Percentiles rank a stretch among this genome's conserved stretches.
Evolutionary conservation across 805 yeast species (phyloP).

Genomic region (Wickerhamiella vanderwaltii): DNA sequence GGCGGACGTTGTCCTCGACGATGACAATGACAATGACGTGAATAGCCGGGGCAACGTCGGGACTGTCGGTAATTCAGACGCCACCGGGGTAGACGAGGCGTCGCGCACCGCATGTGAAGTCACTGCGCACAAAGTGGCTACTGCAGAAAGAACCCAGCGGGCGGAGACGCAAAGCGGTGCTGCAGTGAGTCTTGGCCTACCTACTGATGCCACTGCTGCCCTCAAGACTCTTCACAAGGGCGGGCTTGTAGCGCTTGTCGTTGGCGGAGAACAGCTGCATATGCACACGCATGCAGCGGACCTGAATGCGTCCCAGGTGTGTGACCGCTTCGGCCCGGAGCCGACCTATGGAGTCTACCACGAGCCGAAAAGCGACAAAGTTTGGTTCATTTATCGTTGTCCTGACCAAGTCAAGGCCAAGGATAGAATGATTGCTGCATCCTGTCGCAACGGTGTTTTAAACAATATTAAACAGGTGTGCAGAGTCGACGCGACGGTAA

Average conservation of each 20-base stretch:
- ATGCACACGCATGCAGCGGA: constrained; percentile 10
- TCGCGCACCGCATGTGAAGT: background rate
- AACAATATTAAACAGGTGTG: constrained; percentile 18
- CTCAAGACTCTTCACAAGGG: background rate
- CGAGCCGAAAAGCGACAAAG: constrained; percentile 21
- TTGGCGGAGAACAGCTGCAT: constrained; percentile 11
- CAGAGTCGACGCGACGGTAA: constrained; percentile 18
- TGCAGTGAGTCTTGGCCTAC: background rate
- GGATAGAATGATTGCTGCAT: constrained; percentile 87
- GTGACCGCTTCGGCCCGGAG: constrained; percentile 9
- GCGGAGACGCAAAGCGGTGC: constrained; percentile 9
- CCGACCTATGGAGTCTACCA: constrained; percentile 18
- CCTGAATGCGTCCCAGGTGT: background rate
- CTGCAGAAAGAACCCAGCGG: background rate
- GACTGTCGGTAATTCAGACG: background rate
- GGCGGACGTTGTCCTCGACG: background rate
- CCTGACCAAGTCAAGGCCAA: constrained; percentile 84
- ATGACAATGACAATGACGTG: background rate
- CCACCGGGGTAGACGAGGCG: constrained; percentile 3
- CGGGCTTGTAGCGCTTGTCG: constrained; percentile 5
- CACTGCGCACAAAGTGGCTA: background rate
- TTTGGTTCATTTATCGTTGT: constrained; percentile 6
- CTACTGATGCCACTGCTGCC: background rate
- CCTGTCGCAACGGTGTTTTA: constrained; percentile 39
- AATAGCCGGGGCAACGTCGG: background rate